Evolutionary conservation across 371 early-diverging fungal genomes (phyloP).

Genomic region (Actinomortierella ambigua): DNA sequence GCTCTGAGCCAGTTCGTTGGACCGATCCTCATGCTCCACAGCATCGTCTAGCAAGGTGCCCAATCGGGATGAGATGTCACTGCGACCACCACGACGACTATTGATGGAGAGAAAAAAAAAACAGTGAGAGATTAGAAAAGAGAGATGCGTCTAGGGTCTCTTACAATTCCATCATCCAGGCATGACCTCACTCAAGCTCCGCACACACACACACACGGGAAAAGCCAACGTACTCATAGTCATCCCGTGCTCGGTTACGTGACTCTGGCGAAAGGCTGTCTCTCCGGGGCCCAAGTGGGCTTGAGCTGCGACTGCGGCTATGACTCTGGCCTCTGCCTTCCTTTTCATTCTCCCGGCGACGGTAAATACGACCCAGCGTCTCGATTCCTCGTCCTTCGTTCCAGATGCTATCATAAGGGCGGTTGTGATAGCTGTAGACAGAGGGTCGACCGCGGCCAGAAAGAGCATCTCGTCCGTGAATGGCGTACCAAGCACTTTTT

Average conservation of each 20-base stretch:
- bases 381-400: conserved; percentile 32
- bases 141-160: no score
- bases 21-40: conserved; percentile 4
- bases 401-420: conserved; percentile 30
- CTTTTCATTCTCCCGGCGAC: conserved; percentile 24
- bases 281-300: no score
- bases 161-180: no score
- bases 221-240: no score
- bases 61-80: conserved; percentile 35
- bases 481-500: conserved; percentile 56
- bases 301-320: no score
- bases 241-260: no score
- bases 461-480: conserved; percentile 50
- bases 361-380: conserved; percentile 23
- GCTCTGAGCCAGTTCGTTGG: conserved; percentile 22
- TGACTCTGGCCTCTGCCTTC: no score
- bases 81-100: conserved; percentile 40
- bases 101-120: background rate
- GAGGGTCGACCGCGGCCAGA: background rate
- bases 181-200: no score
- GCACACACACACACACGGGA: no score
- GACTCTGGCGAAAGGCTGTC: no score
- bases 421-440: background rate
- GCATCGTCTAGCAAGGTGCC: conserved; percentile 13
- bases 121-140: no score